Percentiles rank a stretch among this genome's conserved stretches.
These are phyloP conservation scores for Nectriaceae sp. DNA, from an alignment of 2,329 filamentous ascomycete species.

Conservation along the genomic window DNA sequence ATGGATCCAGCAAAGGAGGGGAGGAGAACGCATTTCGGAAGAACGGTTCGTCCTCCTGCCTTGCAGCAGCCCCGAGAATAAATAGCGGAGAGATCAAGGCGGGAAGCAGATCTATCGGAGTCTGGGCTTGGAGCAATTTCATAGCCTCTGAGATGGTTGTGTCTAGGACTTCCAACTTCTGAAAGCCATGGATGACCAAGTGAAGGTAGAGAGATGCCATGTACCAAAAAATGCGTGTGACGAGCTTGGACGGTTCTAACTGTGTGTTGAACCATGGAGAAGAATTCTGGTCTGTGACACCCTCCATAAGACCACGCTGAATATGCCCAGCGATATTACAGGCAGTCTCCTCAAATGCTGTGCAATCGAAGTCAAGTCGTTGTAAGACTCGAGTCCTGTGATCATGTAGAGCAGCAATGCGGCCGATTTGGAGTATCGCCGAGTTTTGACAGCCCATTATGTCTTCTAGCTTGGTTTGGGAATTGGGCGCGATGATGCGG, in stretches of 20 bases:
- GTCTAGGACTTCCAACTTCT: background rate
- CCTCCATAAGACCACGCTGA: background rate
- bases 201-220: constrained; percentile 3
- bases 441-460: constrained; percentile 9
- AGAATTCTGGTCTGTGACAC: background rate
- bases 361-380: background rate
- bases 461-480: constrained; percentile 1
- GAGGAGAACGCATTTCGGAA: constrained; percentile 1
- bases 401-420: constrained; percentile 2
- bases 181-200: constrained; percentile 1
- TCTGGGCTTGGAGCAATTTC: background rate
- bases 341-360: background rate
- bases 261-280: background rate
- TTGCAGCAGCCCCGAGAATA: background rate
- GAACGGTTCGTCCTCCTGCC: background rate
- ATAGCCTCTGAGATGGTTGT: background rate
- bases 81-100: constrained; percentile 2
- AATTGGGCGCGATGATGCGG: background rate
- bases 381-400: background rate
- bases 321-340: background rate
- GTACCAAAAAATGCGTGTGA: constrained; percentile 4
- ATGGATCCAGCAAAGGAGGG: background rate
- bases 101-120: background rate
- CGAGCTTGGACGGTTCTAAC: background rate
- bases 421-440: background rate